Evolutionary conservation across 768 basidiomycete species (phyloP), one percentile per base, ranked within the genome.

Genomic region (Xerocomellus chrysenteron): DNA sequence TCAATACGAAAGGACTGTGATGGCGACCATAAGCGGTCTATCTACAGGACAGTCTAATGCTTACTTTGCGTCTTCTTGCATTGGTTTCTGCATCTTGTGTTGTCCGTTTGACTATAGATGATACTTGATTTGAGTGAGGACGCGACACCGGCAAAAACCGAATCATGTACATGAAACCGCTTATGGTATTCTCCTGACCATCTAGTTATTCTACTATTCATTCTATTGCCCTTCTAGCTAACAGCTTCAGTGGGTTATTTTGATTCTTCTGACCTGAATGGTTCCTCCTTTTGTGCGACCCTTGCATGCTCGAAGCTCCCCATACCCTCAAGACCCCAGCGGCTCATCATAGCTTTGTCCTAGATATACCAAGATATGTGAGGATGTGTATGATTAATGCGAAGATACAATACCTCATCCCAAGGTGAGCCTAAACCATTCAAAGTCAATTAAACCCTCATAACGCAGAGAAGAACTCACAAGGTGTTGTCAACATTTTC

Each of bases 401-500:
- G 21, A 47, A 8, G 10, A 43, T 48, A 52, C 64, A 75, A 64
- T 64, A 85, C 88, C 78, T 95, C 92, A 66, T 97, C 94, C 96
- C 95, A 98, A 42, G 93, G 91, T 11, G 91, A 89, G 70, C 90
- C 91, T 91, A 61, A 47, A 49, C 50, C 50, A 55, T 39, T 41
- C 33, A 39, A 45, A 40, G 52, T 66, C 14, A 60, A 47, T 55
- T 12, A 45, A 21, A 55, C 10, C n/a, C 14, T 42, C 47, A 43
- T 41, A 14, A 16, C 17, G 28, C 48, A 55, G 13, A 45, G 36
- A 54, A 32, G 53, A 33, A 79, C 90, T 76, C 66, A 89, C 94
- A 97, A 45, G 95, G 94, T 14, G 96, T 98, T 13, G 96, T 98
- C 62, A 98, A 73, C 96, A 98, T 98, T 64, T 87, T 81, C 69